phyloP scores from a whole-genome alignment of 805 yeast genomes.

The Zygosaccharomyces lentus region DNA sequence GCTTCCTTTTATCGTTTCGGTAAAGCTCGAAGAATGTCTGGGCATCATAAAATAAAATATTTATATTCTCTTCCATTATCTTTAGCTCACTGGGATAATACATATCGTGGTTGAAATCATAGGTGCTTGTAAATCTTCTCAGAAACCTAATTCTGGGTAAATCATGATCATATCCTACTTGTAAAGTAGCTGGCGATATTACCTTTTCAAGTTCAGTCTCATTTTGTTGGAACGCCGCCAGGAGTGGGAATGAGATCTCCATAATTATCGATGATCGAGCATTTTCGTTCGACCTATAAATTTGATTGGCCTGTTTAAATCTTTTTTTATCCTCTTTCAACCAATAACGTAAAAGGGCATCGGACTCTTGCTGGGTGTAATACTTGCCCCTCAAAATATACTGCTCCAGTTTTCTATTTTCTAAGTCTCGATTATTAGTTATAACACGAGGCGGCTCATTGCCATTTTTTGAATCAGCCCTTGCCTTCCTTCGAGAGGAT shows the following conservation, averaged over 20 bases:
- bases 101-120: conserved; percentile 45
- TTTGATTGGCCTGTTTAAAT: conserved; percentile 38
- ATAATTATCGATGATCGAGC: conserved; percentile 48
- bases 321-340: conserved; percentile 8
- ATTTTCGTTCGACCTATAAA: conserved; percentile 45
- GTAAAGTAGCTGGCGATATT: conserved; percentile 28
- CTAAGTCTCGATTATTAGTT: background rate
- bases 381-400: conserved; percentile 24
- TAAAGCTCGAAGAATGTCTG: conserved; percentile 40
- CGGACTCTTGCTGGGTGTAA: conserved; percentile 25
- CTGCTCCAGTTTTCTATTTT: conserved; percentile 9
- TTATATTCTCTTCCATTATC: conserved; percentile 41
- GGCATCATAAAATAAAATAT: conserved; percentile 46
- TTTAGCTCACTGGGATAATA: conserved; percentile 50
- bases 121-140: conserved; percentile 46
- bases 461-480: conserved; percentile 1
- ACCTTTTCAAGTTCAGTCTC: conserved; percentile 18
- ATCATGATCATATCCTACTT: conserved; percentile 18
- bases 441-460: background rate
- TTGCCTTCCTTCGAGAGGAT: conserved; percentile 17
- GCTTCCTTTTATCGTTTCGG: conserved; percentile 25
- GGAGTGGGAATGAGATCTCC: conserved; percentile 36
- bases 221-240: conserved; percentile 30
- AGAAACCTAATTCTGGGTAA: conserved; percentile 50
- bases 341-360: conserved; percentile 7